Evolutionary conservation across 805 yeast genomes (phyloP), one percentile per base, ranked within the genome.

Genomic region (Candida mattraensis): DNA sequence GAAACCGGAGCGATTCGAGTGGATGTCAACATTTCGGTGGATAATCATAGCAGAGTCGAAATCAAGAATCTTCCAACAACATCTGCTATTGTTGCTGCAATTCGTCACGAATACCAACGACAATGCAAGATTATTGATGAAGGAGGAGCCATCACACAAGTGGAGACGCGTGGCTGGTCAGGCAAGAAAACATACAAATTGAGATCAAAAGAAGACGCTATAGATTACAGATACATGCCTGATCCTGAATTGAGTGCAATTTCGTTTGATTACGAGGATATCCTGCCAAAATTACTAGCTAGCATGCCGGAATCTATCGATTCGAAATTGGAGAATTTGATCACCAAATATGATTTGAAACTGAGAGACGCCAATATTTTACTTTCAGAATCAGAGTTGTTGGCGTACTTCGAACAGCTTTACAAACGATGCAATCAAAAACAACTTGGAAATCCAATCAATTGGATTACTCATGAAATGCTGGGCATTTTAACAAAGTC

Each of bases 1-100:
- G 98, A 93, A 54, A 78, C 88, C 1, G 99, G 99, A 5, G 93
- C 97, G 0, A 83, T 93, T 73, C 71, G 99, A 51, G 93, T 91
- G 4, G 99, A 93, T 54, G 98, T 87, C 7, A 93, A 93, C 48
- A 73, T 93, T n/a, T 84, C 94, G 16, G 79, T 91, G 5, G 76
- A 77, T 43, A 74, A 72, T 12, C 78, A 82, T 37, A 70, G 78
- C 26, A 63, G 98, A 41, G 87, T 91, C 15, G 99, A 93, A 52
- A 72, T 93, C 51, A 93, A 93, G 58, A 93, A 93, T 58, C 64
- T 93, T 48, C 84, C 95, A 7, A 86, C 89, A 19, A 80, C 88
- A 0, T 73, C 87, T 11, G 89, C 94, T 6, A 86, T 91, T 12
- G 65, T 74, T 10, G 76, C 74, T 35, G 96, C 99, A 0, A 73